phyloP scores from a whole-genome alignment of 2,329 filamentous ascomycete species.

The Zalaria obscura region DNA sequence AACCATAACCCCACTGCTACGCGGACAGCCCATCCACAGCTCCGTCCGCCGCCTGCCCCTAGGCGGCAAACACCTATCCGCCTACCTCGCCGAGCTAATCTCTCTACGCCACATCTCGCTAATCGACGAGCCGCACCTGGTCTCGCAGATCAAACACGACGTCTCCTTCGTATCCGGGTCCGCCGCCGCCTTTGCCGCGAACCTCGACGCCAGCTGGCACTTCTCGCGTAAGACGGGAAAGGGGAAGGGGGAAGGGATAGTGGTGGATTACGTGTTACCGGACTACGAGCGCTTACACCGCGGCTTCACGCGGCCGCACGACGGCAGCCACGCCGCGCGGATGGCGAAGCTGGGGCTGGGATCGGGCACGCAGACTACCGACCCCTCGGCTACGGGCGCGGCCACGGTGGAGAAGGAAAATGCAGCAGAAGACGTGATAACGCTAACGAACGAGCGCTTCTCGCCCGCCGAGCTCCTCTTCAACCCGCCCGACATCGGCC shows the following conservation, averaged over 20 bases:
- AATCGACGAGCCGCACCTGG: conserved; percentile 82
- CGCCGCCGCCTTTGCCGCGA: conserved; percentile 41
- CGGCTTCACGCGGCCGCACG: conserved; percentile 65
- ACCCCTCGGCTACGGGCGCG: conserved; percentile 3
- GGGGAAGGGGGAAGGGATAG: conserved; percentile 37
- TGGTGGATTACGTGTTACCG: conserved; percentile 83
- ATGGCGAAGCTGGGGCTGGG: conserved; percentile 28
- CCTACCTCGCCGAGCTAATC: conserved; percentile 78
- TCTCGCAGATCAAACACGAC: conserved; percentile 91
- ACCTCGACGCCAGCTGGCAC: conserved; percentile 78
- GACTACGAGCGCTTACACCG: conserved; percentile 53
- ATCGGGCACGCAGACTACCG: not conserved
- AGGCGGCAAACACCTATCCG: conserved; percentile 85
- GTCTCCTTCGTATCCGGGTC: conserved; percentile 71
- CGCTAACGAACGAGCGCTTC: conserved; percentile 85
- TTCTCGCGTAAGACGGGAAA: conserved; percentile 49
- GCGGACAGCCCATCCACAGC: conserved; percentile 64
- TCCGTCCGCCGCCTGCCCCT: conserved; percentile 77
- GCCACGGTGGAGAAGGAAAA: conserved; percentile 25
- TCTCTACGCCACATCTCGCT: conserved; percentile 91
- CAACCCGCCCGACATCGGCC: conserved; percentile 69
- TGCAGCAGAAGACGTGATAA: conserved; percentile 62
- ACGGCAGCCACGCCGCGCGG: conserved; percentile 46
- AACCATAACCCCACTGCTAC: conserved; percentile 73
- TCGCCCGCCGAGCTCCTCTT: conserved; percentile 82